Evolutionary conservation across 805 yeast species (phyloP).

Genomic region (Ogataea haglerorum): DNA sequence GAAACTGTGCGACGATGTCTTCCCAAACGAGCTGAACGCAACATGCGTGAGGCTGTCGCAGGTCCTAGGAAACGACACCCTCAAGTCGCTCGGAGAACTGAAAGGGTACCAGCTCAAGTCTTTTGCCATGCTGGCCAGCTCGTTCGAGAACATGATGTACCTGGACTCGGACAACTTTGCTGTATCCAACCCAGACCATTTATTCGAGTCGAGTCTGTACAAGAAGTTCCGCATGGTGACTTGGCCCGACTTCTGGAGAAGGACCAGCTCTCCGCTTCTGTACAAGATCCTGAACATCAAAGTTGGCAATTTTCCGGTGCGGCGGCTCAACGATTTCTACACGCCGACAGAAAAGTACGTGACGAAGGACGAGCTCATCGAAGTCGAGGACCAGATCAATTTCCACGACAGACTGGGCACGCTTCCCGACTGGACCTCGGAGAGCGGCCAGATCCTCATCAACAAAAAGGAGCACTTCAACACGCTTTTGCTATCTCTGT

Average conservation of each 20-base stretch:
- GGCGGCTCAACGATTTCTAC: slow-evolving; percentile 23
- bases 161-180: slow-evolving; percentile 49
- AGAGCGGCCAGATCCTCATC: slow-evolving; percentile 64
- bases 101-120: slow-evolving; percentile 39
- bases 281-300: slow-evolving; percentile 37
- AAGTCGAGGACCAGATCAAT: slow-evolving; percentile 31
- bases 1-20: slow-evolving; percentile 33
- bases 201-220: slow-evolving; percentile 41
- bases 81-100: slow-evolving; percentile 21
- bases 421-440: slow-evolving; percentile 62
- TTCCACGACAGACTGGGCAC: slow-evolving; percentile 62
- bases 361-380: slow-evolving; percentile 9
- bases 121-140: slow-evolving; percentile 43
- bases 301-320: slow-evolving; percentile 30
- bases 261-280: slow-evolving; percentile 61
- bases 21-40: slow-evolving; percentile 39
- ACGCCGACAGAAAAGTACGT: slow-evolving; percentile 19
- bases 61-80: slow-evolving; percentile 29
- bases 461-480: slow-evolving; percentile 56
- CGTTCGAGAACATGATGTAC: slow-evolving; percentile 43
- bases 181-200: slow-evolving; percentile 38
- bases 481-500: slow-evolving; percentile 57
- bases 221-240: slow-evolving; percentile 49
- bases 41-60: slow-evolving; percentile 40
- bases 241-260: slow-evolving; percentile 78